phyloP scores from a whole-genome alignment of 768 basidiomycete species.

The Lentinula lateritia region DNA sequence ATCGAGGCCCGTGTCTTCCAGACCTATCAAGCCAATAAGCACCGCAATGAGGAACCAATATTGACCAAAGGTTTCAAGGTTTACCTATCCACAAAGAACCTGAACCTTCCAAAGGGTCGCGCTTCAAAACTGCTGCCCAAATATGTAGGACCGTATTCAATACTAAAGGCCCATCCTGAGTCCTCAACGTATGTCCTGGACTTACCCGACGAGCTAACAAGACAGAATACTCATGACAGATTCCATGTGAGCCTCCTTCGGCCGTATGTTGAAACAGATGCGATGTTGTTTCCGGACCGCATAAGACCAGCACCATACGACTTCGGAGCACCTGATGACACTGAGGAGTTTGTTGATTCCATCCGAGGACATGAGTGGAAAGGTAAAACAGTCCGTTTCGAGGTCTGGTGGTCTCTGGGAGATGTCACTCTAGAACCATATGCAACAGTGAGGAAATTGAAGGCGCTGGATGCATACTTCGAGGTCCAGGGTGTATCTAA shows the following conservation, averaged over 20 bases:
- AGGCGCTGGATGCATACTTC: constrained; percentile 8
- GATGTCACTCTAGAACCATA: constrained; percentile 11
- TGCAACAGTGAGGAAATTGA: not conserved
- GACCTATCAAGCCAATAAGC: constrained; percentile 16
- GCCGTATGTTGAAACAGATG: constrained; percentile 18
- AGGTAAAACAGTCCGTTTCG: constrained; percentile 1
- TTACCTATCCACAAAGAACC: constrained; percentile 25
- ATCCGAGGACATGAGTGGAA: constrained; percentile 5
- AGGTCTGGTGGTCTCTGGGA: constrained; percentile 11
- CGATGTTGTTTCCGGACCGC: constrained; percentile 19
- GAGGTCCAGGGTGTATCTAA: constrained; percentile 4
- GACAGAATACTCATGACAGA: constrained; percentile 15
- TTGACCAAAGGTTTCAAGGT: constrained; percentile 14
- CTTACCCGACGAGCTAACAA: constrained; percentile 16
- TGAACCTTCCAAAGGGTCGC: constrained; percentile 21
- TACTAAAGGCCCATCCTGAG: constrained; percentile 3
- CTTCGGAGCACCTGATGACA: constrained; percentile 11
- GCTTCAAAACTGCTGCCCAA: constrained; percentile 24
- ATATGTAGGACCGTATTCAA: constrained; percentile 23
- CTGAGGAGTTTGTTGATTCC: constrained; percentile 5
- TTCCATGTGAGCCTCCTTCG: constrained; percentile 21
- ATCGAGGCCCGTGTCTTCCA: constrained; percentile 16
- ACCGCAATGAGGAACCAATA: constrained; percentile 7
- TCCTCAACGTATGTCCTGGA: constrained; percentile 18
- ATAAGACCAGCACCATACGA: constrained; percentile 14